Percentiles rank a stretch among this genome's conserved stretches.
Conservation (phyloP, 176 grass and related monocot species). For the Oryza longistaminata region DNA sequence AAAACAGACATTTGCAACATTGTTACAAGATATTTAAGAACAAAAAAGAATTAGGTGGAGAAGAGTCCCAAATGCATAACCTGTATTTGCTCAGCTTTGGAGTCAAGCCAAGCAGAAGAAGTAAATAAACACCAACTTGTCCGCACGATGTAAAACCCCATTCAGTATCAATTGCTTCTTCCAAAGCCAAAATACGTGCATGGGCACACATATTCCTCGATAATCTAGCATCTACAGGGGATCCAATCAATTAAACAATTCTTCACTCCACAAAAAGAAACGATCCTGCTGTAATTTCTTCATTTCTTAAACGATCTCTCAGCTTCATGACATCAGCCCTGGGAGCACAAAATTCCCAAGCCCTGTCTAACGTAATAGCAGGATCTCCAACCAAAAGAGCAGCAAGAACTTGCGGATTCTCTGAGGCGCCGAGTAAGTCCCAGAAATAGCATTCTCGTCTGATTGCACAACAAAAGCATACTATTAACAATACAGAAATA, state of each 20-base stretch:
- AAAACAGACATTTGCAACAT: constrained; percentile 38
- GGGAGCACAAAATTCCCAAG: constrained; percentile 99
- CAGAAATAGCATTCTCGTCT: constrained; percentile 99
- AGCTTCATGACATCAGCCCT: constrained; percentile 98
- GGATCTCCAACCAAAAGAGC: constrained; percentile 99
- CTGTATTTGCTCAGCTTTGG: constrained; percentile 99
- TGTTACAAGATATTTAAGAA: constrained; percentile 31
- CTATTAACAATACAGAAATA: constrained; percentile 34
- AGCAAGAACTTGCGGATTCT: constrained; percentile 97
- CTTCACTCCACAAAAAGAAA: constrained; percentile 69
- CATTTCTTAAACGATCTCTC: constrained; percentile 94
- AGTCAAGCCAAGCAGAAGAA: constrained; percentile 97
- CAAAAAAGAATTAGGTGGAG: background rate
- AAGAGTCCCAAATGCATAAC: constrained; percentile 44
- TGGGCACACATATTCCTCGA: constrained; percentile 98
- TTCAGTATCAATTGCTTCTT: constrained; percentile 99
- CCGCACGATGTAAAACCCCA: constrained; percentile 99
- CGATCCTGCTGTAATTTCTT: constrained; percentile 83
- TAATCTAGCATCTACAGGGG: constrained; percentile 71
- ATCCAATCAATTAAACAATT: constrained; percentile 64
- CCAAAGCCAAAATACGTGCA: constrained; percentile 93
- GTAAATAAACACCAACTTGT: constrained; percentile 98
- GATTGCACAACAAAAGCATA: constrained; percentile 36
- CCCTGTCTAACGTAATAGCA: constrained; percentile 81
- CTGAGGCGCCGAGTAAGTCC: constrained; percentile 96